Base-by-base conservation (phyloP, 1,284 basidiomycete genomes). In the Tetrapyrgos nigripes region DNA sequence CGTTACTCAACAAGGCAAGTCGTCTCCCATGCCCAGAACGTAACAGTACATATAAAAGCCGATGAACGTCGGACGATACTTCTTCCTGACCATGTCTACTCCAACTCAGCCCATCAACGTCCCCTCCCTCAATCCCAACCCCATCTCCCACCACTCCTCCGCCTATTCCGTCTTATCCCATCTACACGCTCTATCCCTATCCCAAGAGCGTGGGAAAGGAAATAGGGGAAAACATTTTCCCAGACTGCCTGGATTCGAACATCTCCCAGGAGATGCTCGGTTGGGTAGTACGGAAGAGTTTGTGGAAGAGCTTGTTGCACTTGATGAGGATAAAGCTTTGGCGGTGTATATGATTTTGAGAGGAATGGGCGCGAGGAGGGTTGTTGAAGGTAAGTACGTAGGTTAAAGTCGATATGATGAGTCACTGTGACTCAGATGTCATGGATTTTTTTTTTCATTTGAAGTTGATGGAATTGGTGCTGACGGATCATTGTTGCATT, bases 241-340 rank as follows among this genome's bases (percentile, higher is more conserved):
- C 17, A 40, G 14, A 33, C 31, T 33, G 8, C 8, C 8, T 14
- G 14, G 14, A 8, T 33, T 33, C 31, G 31, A 14, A 33, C 31
- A 8, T 14, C 14, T 33, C 14, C 14, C 31, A 33, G 31, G 14
- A 8, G 31, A 40, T 4, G 17, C 17, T n/a, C 14, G 19, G 13
- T 17, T 40, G 5, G 6, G 14, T 6, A n/a, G 19, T 40, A 4
- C 37, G 17, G 17, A n/a, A 5, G 37, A 40, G 13, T 40, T 40
- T n/a, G 37, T 40, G n/a, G 58, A 60, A 21, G 47, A 60, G 48
- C 44, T 60, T 21, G 56, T 60, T 46, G 59, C 59, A 45, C 50
- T 60, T 9, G 59, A 60, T 21, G 55, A 60, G 47, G 59, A 60
- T 31, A 60, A 60, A 49, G 57, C 55, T 43, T 31, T 43, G n/a